Evolutionary conservation across 2,329 filamentous ascomycete species (phyloP).

Genomic region (Colletotrichum gloeosporioides): DNA sequence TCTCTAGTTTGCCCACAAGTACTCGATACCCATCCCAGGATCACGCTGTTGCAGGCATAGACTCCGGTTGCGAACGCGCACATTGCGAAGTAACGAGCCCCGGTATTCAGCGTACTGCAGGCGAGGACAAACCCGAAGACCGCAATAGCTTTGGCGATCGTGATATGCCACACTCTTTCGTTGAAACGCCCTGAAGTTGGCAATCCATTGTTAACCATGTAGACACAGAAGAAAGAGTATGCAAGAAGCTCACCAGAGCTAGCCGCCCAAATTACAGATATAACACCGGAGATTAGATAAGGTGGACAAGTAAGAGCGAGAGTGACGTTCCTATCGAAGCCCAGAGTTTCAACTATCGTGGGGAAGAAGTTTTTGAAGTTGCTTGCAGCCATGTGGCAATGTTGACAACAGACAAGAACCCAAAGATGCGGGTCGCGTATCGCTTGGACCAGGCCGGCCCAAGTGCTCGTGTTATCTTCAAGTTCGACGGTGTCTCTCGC

Average conservation of each 20-base stretch:
- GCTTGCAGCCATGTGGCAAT: slow-evolving; percentile 42
- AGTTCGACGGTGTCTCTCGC: slow-evolving; percentile 28
- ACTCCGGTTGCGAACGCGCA: slow-evolving; percentile 40
- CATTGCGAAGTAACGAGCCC: slow-evolving; percentile 36
- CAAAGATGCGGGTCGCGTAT: slow-evolving; percentile 28
- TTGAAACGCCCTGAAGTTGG: slow-evolving; percentile 43
- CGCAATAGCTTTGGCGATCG: slow-evolving; percentile 40
- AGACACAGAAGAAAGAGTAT: neutral
- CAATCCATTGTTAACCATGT: neutral
- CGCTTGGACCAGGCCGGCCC: slow-evolving; percentile 27
- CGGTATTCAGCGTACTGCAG: slow-evolving; percentile 31
- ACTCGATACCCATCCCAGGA: slow-evolving; percentile 45
- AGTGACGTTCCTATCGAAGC: slow-evolving; percentile 39
- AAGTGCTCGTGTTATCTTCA: slow-evolving; percentile 41
- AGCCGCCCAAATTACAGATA: slow-evolving; percentile 44
- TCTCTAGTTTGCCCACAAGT: slow-evolving; percentile 47
- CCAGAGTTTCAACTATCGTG: slow-evolving; percentile 36
- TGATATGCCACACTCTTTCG: slow-evolving; percentile 44
- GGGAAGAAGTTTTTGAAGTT: slow-evolving; percentile 50
- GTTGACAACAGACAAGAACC: slow-evolving; percentile 29
- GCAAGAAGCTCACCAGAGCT: slow-evolving; percentile 38
- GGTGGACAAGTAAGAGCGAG: slow-evolving; percentile 52
- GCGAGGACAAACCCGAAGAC: slow-evolving; percentile 43
- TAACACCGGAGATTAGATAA: slow-evolving; percentile 47
- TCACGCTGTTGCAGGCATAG: slow-evolving; percentile 46